Base-by-base conservation (phyloP, 2,329 filamentous ascomycete species). In the Leptosphaerulina australis region DNA sequence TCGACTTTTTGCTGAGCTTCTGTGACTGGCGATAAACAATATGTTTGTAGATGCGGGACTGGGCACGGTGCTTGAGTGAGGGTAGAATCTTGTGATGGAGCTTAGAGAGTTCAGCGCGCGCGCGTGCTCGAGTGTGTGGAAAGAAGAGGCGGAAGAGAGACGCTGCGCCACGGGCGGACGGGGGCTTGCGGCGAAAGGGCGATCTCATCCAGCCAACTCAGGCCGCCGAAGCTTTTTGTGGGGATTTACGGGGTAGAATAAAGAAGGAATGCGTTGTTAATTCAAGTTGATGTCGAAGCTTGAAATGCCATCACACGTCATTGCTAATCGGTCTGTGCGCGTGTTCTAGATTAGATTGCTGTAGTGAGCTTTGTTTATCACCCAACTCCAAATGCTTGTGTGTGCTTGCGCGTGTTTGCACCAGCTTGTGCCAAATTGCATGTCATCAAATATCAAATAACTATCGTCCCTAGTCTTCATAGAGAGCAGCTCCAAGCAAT, bases 61-160 rank as follows among this genome's bases (percentile, higher is more conserved):
- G 91, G 7, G 90, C 76, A 44, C 81, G 79, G 68, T 87, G 84
- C 65, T 87, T 88, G 63, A 90, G 81, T 40, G 80, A 77, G 10
- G 90, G 89, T 18, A 96, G 73, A 4, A 83, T 89, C 62, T 91
- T 84, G 80, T 90, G 83, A 56, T 85, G 88, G 70, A 96, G 85
- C 59, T 81, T 78, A 62, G 86, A 81, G 44, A 94, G 78, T 54
- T 81, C 83, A 52, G 85, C 82, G 68, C 84, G 85, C 62, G 86
- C 86, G 60, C 80, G 83, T 55, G 69, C 83, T 83, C 54, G 82
- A 76, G 59, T 79, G 77, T n/a, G 88, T 83, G 65, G 87, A 64
- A 91, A 85, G 54, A 92, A 78, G 70, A 84, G 86, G 61, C 86
- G 82, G 39, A 91, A 70, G 56, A 88, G 63, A 15, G 69, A 72